These are phyloP conservation scores for Pleurotus djamor DNA, from an alignment of 768 basidiomycete species.

Conservation along the genomic window DNA sequence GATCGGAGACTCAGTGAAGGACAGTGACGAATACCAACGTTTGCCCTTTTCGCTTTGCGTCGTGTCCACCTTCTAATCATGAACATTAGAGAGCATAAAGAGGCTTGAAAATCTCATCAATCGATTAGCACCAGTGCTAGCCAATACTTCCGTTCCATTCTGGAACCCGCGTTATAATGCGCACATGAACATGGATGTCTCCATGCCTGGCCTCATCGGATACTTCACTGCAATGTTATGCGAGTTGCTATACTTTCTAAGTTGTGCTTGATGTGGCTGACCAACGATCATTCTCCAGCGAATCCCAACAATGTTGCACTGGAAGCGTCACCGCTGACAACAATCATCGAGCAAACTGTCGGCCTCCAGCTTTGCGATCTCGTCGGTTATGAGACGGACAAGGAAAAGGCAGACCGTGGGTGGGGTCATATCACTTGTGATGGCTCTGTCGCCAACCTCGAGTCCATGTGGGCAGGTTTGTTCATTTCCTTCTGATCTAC, in stretches of 20 bases:
- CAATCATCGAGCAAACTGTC: conserved; percentile 32
- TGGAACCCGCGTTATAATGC: conserved; percentile 30
- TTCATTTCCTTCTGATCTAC: conserved; percentile 13
- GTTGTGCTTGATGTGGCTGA: too few species aligned
- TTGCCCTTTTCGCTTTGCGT: too few species aligned
- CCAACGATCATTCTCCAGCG: too few species aligned
- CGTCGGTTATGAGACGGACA: conserved; percentile 28
- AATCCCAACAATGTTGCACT: conserved; percentile 45
- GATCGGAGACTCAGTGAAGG: too few species aligned
- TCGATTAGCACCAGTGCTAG: too few species aligned
- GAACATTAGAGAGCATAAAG: too few species aligned
- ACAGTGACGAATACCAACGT: too few species aligned
- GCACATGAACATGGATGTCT: conserved; percentile 35
- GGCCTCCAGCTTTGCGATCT: conserved; percentile 37
- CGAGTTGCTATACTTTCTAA: background rate
- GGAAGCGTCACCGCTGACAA: conserved; percentile 37
- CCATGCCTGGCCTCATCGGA: conserved; percentile 26
- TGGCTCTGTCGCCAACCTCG: conserved; percentile 44
- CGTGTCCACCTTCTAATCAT: too few species aligned
- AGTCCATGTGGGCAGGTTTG: conserved; percentile 19
- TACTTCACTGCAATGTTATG: conserved; percentile 23
- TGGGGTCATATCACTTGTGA: conserved; percentile 46
- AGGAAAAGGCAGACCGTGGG: conserved; percentile 2
- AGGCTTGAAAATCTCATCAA: too few species aligned
- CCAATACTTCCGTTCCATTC: too few species aligned